These are phyloP conservation scores for Sordaria brevicollis DNA, from an alignment of 495 filamentous ascomycete species.

Conservation along the genomic window DNA sequence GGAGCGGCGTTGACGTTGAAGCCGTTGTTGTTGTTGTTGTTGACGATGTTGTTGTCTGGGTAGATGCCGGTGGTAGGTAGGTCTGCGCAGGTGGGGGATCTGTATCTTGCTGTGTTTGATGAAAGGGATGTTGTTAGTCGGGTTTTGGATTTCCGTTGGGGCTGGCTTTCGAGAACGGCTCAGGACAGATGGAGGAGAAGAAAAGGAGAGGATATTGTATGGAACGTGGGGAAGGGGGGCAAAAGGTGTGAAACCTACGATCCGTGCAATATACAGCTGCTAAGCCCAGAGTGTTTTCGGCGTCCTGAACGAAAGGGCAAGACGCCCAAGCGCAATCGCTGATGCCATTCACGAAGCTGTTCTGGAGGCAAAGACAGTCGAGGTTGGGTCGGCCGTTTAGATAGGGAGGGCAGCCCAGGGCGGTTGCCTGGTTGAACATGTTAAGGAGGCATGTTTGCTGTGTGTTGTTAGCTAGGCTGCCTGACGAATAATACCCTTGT, in stretches of 20 bases:
- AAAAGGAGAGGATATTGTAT: background rate
- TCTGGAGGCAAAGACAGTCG: conserved; percentile 7
- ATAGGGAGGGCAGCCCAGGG: conserved; percentile 5
- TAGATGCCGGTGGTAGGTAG: no score
- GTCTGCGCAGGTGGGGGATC: background rate
- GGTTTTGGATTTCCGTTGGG: background rate
- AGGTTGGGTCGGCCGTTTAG: conserved; percentile 1
- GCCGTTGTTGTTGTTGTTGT: background rate
- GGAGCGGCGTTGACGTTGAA: background rate
- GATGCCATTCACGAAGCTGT: conserved; percentile 9
- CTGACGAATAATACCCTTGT: background rate
- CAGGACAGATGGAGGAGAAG: background rate
- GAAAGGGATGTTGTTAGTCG: background rate
- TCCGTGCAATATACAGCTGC: background rate
- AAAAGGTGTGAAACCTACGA: background rate
- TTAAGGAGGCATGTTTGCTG: conserved; percentile 10
- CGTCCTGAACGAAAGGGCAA: background rate
- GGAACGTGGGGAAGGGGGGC: background rate
- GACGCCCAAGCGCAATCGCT: conserved; percentile 6
- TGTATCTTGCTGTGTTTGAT: background rate
- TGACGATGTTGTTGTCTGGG: background rate
- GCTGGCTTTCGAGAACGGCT: no score
- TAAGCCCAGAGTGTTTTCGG: background rate
- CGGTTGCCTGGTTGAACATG: conserved; percentile 5
- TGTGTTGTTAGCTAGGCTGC: background rate